Conservation (phyloP, 805 yeast species). For the Candida gorgasii region DNA sequence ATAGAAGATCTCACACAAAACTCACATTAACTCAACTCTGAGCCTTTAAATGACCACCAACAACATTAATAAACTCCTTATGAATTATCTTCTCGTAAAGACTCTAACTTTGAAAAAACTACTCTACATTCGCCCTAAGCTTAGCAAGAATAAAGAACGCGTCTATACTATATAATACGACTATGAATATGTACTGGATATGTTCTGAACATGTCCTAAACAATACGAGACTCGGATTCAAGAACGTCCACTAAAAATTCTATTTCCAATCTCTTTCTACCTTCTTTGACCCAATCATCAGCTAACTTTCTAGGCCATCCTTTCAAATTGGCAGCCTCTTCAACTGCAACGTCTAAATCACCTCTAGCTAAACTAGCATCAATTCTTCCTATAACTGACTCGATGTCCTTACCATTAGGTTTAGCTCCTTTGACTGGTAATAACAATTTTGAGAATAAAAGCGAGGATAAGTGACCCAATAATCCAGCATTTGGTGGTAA, state of each 20-base stretch:
- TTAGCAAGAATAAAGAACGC: too few species aligned
- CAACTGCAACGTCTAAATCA: conserved; percentile 84
- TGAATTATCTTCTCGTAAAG: too few species aligned
- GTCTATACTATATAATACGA: too few species aligned
- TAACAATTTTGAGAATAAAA: conserved; percentile 71
- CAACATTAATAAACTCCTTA: too few species aligned
- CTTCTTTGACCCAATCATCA: conserved; percentile 87
- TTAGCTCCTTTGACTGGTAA: conserved; percentile 73
- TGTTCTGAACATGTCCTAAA: too few species aligned
- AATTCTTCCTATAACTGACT: conserved; percentile 85
- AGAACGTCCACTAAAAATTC: conserved; percentile 74
- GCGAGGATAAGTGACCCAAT: conserved; percentile 85
- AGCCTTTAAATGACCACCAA: too few species aligned
- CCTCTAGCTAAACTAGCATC: conserved; percentile 72
- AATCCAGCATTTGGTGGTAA: conserved; percentile 96
- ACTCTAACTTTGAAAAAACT: too few species aligned
- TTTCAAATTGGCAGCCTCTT: conserved; percentile 83
- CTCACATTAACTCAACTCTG: too few species aligned
- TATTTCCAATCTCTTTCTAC: conserved; percentile 85
- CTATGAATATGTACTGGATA: conserved; percentile 1
- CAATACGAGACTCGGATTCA: conserved; percentile 59
- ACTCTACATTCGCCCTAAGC: too few species aligned
- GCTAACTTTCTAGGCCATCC: conserved; percentile 94
- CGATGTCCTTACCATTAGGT: conserved; percentile 81
- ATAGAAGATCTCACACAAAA: too few species aligned